Evolutionary conservation across 306 rosid species (phyloP).

Genomic region (Glycine latifolia): DNA sequence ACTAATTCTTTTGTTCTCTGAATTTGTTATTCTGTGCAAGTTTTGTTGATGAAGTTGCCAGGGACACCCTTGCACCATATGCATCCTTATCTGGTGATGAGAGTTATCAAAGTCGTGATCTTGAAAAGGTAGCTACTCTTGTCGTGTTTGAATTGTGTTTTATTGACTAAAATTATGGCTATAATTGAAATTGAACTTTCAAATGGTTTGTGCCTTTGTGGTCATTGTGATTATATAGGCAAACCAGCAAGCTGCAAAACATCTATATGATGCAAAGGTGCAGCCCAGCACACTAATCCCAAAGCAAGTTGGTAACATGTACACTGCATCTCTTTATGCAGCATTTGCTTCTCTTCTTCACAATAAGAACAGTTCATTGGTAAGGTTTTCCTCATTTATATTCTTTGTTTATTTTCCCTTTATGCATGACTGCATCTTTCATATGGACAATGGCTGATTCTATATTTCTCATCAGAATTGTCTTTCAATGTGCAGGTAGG

Average conservation of each 20-base stretch:
- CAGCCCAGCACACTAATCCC: constrained; percentile 83
- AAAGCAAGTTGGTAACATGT: constrained; percentile 91
- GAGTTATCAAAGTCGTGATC: constrained; percentile 80
- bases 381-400: constrained; percentile 37
- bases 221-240: constrained; percentile 53
- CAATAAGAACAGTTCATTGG: constrained; percentile 66
- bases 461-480: constrained; percentile 11
- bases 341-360: constrained; percentile 83
- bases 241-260: constrained; percentile 76
- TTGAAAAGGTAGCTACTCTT: constrained; percentile 72
- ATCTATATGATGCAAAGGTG: constrained; percentile 69
- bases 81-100: constrained; percentile 64
- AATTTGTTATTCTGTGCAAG: constrained; percentile 49
- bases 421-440: background rate
- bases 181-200: background rate
- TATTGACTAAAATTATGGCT: constrained; percentile 4
- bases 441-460: constrained; percentile 6
- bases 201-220: constrained; percentile 1
- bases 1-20: background rate
- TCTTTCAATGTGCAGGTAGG: constrained; percentile 61
- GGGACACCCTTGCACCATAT: constrained; percentile 70
- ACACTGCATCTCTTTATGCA: constrained; percentile 84
- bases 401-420: background rate
- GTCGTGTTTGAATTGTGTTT: constrained; percentile 11
- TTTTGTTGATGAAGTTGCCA: constrained; percentile 70